A percentile compares a stretch with the other conserved stretches of the same genome.
These are phyloP conservation scores for Mesembryanthemum crystallinum DNA, from an alignment of 148 eudicot genomes.

Conservation along the genomic window DNA sequence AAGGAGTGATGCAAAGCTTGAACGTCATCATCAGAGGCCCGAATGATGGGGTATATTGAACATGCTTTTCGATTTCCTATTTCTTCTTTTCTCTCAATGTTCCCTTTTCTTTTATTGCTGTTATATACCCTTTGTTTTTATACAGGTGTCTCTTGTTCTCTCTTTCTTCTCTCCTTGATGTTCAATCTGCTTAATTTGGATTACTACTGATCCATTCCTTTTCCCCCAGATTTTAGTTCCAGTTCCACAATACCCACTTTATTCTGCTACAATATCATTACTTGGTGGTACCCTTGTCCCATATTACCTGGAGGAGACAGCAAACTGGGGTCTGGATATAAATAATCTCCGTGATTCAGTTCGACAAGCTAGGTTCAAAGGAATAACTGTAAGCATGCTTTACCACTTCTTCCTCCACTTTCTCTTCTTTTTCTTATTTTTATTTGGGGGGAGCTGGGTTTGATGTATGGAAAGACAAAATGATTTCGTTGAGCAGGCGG, in stretches of 20 bases:
- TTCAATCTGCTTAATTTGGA: background rate
- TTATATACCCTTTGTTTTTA: background rate
- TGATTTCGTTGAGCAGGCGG: background rate
- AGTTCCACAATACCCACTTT: slow-evolving; percentile 97
- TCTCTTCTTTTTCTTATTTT: background rate
- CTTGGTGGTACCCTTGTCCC: slow-evolving; percentile 94
- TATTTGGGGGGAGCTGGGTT: background rate
- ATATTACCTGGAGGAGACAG: slow-evolving; percentile 94
- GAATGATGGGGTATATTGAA: slow-evolving; percentile 66
- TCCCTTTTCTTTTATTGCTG: background rate
- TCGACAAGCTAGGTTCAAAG: slow-evolving; percentile 68
- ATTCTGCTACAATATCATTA: slow-evolving; percentile 88
- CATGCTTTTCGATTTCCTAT: slow-evolving; percentile 2
- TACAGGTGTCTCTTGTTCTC: background rate
- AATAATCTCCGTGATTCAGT: slow-evolving; percentile 73
- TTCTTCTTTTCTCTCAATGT: background rate
- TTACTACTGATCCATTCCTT: slow-evolving; percentile 7
- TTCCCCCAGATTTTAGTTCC: slow-evolving; percentile 79
- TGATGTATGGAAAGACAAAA: no score
- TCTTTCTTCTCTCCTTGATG: background rate
- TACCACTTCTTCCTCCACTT: slow-evolving; percentile 10
- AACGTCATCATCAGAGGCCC: slow-evolving; percentile 63
- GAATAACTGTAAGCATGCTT: slow-evolving; percentile 69
- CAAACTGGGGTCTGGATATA: slow-evolving; percentile 97
- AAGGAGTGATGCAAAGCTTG: slow-evolving; percentile 96